Evolutionary conservation across 768 basidiomycete genomes (phyloP), one percentile per base, ranked within the genome.

Genomic region (Podaxis carcinomalis): DNA sequence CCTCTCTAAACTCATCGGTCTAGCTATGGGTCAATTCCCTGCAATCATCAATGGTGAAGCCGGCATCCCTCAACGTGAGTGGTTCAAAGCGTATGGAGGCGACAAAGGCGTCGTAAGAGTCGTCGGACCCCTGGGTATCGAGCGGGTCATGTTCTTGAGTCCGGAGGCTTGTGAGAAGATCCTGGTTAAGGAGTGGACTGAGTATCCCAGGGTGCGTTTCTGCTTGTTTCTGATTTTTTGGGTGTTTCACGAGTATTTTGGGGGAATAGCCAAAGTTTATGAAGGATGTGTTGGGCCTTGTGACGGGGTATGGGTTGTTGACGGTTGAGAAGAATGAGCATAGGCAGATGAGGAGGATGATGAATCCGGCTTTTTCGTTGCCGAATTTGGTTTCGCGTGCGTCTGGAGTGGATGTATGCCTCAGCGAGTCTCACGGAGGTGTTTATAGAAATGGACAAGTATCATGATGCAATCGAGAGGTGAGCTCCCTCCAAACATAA

Each of bases 341-440:
- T 63, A 78, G 74, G 61, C 71, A 69, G 37, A 76, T 80, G 76
- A 73, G 79, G 27, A 78, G 73, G 63, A 71, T 69, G 5, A 79
- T 80, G 75, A 79, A 77, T 56, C 77, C 78, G 0, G 79, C 79
- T 0, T 80, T 80, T 59, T 79, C 78, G 0, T 66, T 79, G n/a
- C 65, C 73, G 4, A 79, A 66, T 51, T 50, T 66, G 25, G 42
- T 62, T 14, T 57, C 63, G 40, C 63, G 63, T 66, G 39, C 28
- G 65, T 62, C 21, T 3, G 5, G 42, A 28, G 27, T 28, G 27
- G 27, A 6, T 6, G 27, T 35, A 9, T 23, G 2, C 1, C 23
- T 23, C 2, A 1, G 23, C 23, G 2, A 2, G 23, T 23, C 23
- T 23, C 23, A 23, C n/a, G 19, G 21, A 25, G 19, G 9, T 16